Evolutionary conservation across 2,329 filamentous ascomycete genomes (phyloP).

Genomic region (Alternaria consortialis): DNA sequence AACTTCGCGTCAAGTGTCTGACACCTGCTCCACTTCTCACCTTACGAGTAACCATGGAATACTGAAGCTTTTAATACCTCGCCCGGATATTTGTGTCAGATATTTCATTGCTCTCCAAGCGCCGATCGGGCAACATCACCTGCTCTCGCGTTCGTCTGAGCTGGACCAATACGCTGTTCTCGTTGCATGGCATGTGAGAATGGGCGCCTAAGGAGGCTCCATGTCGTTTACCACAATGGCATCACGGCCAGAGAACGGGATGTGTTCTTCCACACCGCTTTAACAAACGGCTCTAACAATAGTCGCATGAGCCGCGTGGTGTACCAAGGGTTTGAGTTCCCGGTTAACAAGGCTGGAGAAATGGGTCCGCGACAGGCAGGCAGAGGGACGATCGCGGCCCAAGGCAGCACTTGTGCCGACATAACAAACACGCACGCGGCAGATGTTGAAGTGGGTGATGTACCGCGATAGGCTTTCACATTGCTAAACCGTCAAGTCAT

Average conservation of each 20-base stretch:
- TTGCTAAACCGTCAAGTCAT: conserved; percentile 11
- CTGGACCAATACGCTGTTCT: neutral
- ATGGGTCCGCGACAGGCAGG: conserved; percentile 7
- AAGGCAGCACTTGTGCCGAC: conserved; percentile 19
- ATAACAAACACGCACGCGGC: conserved; percentile 11
- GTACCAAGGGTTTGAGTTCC: neutral
- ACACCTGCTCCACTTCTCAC: neutral
- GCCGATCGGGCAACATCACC: conserved; percentile 3
- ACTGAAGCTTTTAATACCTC: neutral
- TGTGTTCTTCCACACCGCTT: conserved; percentile 1
- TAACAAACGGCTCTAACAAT: neutral
- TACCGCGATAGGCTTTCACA: conserved; percentile 1
- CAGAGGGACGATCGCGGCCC: conserved; percentile 16
- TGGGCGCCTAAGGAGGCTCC: conserved; percentile 3
- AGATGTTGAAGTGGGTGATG: neutral
- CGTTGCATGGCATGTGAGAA: conserved; percentile 10
- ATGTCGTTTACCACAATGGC: neutral
- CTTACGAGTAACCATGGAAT: neutral
- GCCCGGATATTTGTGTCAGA: neutral
- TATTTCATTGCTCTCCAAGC: neutral
- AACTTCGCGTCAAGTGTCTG: neutral
- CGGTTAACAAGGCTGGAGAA: conserved; percentile 5
- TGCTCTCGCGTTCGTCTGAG: conserved; percentile 3
- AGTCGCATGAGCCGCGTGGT: neutral
- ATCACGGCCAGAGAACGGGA: neutral